These are phyloP conservation scores for Coccomyxa sp. DNA, from an alignment of 139 green algal genomes.

Conservation along the genomic window DNA sequence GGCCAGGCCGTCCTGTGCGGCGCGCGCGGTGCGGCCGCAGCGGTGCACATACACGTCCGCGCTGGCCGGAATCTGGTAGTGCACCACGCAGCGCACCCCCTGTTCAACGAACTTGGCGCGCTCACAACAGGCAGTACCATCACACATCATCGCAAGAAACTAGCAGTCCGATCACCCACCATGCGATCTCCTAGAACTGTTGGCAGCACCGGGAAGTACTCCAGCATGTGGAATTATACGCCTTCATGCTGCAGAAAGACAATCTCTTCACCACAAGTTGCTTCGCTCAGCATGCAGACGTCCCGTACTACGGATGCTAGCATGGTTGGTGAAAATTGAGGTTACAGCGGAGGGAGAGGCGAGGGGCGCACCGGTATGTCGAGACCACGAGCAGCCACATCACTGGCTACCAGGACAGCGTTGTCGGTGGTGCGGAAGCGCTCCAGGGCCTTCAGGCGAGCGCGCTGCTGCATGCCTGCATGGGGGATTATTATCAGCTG, in stretches of 20 bases:
- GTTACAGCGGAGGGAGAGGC: no score
- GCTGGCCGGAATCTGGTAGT: conserved; percentile 93
- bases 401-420: conserved; percentile 87
- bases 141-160: background rate
- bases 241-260: no score
- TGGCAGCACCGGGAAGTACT: no score
- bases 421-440: conserved; percentile 71
- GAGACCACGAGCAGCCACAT: conserved; percentile 93
- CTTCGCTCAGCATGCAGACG: no score
- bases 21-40: conserved; percentile 83
- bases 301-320: no score
- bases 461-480: conserved; percentile 87
- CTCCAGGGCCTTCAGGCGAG: conserved; percentile 91
- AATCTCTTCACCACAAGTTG: no score
- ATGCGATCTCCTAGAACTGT: no score
- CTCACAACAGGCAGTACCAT: background rate
- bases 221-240: no score
- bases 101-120: conserved; percentile 2
- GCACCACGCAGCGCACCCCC: conserved; percentile 66
- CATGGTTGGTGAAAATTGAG: background rate
- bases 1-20: conserved; percentile 57
- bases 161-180: no score
- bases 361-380: conserved; percentile 57
- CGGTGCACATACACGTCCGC: conserved; percentile 96
- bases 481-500: background rate